phyloP scores from a whole-genome alignment of 2,329 filamentous ascomycete species.

The Magnaporthiopsis incrustans region DNA sequence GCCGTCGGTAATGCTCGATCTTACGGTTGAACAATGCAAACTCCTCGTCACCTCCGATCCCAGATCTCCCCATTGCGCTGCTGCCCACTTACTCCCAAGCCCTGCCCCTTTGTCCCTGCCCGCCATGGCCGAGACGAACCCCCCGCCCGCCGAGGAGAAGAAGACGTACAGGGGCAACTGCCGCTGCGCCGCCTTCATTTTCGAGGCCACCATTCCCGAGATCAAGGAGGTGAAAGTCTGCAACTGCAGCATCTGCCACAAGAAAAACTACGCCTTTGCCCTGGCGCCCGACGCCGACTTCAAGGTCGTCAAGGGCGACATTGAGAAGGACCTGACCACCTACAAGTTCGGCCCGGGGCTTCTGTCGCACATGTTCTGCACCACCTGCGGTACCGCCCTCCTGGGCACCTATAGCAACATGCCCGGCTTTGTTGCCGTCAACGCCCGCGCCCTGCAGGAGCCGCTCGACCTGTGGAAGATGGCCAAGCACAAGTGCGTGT shows the following conservation, averaged over 20 bases:
- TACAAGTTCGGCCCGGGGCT: conserved; percentile 33
- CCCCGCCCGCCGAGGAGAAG: neutral
- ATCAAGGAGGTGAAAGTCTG: conserved; percentile 49
- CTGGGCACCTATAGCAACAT: neutral
- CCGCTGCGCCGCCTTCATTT: conserved; percentile 48
- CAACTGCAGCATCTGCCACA: conserved; percentile 59
- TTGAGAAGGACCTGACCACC: conserved; percentile 26
- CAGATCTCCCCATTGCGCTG: neutral
- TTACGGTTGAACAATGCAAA: no score
- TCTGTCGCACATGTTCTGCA: conserved; percentile 36
- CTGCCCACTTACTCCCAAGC: neutral
- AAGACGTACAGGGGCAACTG: conserved; percentile 46
- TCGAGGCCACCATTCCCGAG: conserved; percentile 44
- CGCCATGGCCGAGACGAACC: conserved; percentile 13
- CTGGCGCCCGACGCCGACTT: conserved; percentile 25
- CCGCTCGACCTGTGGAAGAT: conserved; percentile 32
- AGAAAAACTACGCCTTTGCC: conserved; percentile 36
- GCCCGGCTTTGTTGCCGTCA: conserved; percentile 25
- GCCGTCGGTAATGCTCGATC: no score
- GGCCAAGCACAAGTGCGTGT: conserved; percentile 25
- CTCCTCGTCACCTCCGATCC: no score
- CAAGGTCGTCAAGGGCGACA: conserved; percentile 37
- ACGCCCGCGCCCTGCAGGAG: conserved; percentile 34
- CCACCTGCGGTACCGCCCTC: conserved; percentile 36
- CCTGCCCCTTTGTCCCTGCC: neutral